These are phyloP conservation scores for Helianthus annuus DNA, from an alignment of 129 eudicot species.

Conservation along the genomic window DNA sequence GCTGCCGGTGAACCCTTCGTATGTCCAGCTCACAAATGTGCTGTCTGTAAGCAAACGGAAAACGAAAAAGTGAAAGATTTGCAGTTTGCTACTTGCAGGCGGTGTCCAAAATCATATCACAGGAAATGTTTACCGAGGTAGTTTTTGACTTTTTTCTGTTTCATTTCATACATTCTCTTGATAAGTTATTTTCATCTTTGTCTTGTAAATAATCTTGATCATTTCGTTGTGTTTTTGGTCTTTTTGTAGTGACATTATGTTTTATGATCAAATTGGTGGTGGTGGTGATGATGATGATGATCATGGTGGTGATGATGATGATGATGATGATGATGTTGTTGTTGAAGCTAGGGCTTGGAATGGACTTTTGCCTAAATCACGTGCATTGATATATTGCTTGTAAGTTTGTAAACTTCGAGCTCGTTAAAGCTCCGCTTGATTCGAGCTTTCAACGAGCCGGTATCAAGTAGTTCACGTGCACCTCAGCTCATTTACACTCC, in stretches of 20 bases:
- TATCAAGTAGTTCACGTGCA: not conserved
- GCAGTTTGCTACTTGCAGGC: slow-evolving; percentile 87
- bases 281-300: too few species aligned
- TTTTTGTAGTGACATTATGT: slow-evolving; percentile 51
- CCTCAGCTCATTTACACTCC: not conserved
- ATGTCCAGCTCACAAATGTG: slow-evolving; percentile 78
- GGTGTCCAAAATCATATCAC: slow-evolving; percentile 88
- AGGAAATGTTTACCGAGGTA: slow-evolving; percentile 84
- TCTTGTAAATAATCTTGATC: not conserved
- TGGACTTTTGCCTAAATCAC: slow-evolving; percentile 52
- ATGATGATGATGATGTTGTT: slow-evolving; percentile 12
- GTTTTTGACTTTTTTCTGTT: not conserved
- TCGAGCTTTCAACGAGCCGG: not conserved
- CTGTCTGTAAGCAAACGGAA: slow-evolving; percentile 60
- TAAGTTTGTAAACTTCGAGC: slow-evolving; percentile 32
- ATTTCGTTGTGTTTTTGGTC: slow-evolving; percentile 14
- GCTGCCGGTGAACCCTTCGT: slow-evolving; percentile 65
- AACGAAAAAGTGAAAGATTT: slow-evolving; percentile 40
- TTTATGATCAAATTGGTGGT: slow-evolving; percentile 29
- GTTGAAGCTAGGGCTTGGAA: slow-evolving; percentile 67
- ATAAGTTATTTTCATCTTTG: not conserved
- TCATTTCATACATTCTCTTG: not conserved
- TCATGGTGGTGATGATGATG: slow-evolving; percentile 1
- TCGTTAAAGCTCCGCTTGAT: too few species aligned
- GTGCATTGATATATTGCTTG: slow-evolving; percentile 81